A percentile compares a stretch with the other conserved stretches of the same genome.
Conservation (phyloP, 169 alveolate species). For the Plasmodium vivax region DNA sequence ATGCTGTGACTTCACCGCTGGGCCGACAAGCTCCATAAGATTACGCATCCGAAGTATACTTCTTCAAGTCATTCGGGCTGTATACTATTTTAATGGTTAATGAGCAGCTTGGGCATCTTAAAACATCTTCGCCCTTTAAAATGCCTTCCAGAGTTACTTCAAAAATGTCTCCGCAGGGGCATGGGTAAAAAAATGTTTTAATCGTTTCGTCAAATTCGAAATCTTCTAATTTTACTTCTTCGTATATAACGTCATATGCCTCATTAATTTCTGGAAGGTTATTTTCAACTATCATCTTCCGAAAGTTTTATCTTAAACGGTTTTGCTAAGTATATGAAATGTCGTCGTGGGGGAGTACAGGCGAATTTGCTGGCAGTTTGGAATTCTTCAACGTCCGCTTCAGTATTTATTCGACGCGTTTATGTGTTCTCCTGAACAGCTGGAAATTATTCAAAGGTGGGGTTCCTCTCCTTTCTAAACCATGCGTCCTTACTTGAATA, state of each 20-base stretch:
- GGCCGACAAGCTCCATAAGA: background rate
- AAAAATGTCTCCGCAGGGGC: slow-evolving; percentile 93
- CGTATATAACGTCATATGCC: slow-evolving; percentile 80
- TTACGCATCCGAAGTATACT: slow-evolving; percentile 16
- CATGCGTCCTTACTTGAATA: background rate
- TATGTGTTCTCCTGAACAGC: background rate
- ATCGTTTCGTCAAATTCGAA: slow-evolving; percentile 86
- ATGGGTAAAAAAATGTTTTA: slow-evolving; percentile 86
- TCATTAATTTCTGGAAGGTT: slow-evolving; percentile 18
- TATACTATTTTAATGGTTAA: slow-evolving; percentile 84
- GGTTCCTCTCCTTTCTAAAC: background rate
- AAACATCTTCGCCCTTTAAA: slow-evolving; percentile 80
- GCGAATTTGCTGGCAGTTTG: background rate
- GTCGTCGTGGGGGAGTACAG: background rate
- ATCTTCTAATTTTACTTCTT: slow-evolving; percentile 90
- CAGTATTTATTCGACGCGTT: background rate
- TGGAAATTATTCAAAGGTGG: background rate
- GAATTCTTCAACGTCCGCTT: background rate
- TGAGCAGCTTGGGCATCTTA: slow-evolving; percentile 90
- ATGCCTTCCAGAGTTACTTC: slow-evolving; percentile 80
- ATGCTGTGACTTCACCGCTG: background rate
- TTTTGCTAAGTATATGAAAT: background rate
- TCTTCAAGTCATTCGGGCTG: slow-evolving; percentile 22
- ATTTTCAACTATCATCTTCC: slow-evolving; percentile 73
- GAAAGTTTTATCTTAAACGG: background rate